Evolutionary conservation across 768 basidiomycete species (phyloP).

Genomic region (Termitomyces sp.): DNA sequence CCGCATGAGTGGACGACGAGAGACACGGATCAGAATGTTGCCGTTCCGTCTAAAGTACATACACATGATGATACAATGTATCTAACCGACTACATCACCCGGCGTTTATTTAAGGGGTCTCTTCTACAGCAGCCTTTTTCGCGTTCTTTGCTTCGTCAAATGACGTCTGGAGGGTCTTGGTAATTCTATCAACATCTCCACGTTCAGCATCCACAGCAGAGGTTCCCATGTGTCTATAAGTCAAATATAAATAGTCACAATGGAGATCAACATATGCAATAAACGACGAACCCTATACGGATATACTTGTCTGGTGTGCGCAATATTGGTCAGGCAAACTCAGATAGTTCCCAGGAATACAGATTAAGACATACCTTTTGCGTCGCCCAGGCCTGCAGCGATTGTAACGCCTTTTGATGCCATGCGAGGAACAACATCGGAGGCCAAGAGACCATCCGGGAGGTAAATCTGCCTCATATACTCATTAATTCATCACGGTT

Average conservation of each 20-base stretch:
- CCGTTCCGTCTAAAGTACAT: slow-evolving; percentile 1
- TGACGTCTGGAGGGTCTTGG: slow-evolving; percentile 46
- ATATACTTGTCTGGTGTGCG: slow-evolving; percentile 62
- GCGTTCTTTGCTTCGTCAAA: slow-evolving; percentile 26
- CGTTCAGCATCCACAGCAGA: slow-evolving; percentile 59
- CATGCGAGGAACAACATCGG: slow-evolving; percentile 66
- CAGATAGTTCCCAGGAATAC: background rate
- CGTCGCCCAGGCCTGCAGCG: slow-evolving; percentile 72
- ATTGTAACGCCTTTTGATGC: slow-evolving; percentile 63
- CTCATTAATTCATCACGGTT: background rate
- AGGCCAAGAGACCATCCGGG: slow-evolving; percentile 63
- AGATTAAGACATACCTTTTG: slow-evolving; percentile 45
- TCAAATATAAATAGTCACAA: slow-evolving; percentile 1
- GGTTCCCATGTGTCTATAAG: slow-evolving; percentile 76
- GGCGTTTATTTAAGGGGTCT: background rate
- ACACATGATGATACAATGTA: background rate
- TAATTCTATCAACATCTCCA: slow-evolving; percentile 65
- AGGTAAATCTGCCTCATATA: slow-evolving; percentile 49
- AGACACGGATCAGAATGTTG: slow-evolving; percentile 7
- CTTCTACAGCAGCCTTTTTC: slow-evolving; percentile 9
- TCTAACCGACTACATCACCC: background rate
- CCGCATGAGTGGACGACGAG: slow-evolving; percentile 1
- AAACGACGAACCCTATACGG: slow-evolving; percentile 55
- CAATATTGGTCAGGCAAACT: background rate
- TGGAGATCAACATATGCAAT: background rate